Base-by-base conservation (phyloP, 352 stramenopile genomes). In the Phytophthora sansomeana region DNA sequence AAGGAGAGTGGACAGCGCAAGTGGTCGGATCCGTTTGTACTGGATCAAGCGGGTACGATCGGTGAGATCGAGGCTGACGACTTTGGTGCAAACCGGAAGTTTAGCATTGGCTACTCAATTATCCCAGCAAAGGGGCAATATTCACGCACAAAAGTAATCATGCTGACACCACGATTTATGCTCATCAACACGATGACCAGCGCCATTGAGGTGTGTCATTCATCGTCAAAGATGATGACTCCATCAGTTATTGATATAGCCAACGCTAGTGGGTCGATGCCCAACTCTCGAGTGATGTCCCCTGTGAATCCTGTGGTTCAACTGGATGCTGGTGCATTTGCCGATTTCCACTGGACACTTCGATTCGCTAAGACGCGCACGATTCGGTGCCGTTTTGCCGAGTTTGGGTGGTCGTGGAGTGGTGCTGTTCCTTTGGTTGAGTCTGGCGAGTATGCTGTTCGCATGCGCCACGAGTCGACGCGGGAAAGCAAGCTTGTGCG, bases 131-230 rank as follows among this genome's bases (percentile, higher is more conserved):
- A 91, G 49, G 86, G 84, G 7, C 67, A 81, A 38, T 96, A 95
- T 47, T 93, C 89, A 33, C 75, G 89, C 36, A 95, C 89, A 24
- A 95, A 96, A 61, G 87, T 96, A 10, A 89, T 96, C 41, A 96
- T 92, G 80, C 66, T 96, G 38, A 92, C 87, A 16, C 89, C 89
- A 28, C 69, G 89, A 24, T 95, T 93, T 54, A 89, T 96, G 75
- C 70, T 96, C 17, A 80, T 96, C 26, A 96, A 96, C 55, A 81
- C 86, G 6, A 83, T 94, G 68, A 68, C 63, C 24, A 83, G 63
- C 43, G 59, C 83, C 19, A 81, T 95, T 19, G 83, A 93, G 49
- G 81, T 95, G 7, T 95, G 83, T 28, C 87, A 95, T 69, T 95
- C 87, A 14, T 90, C 85, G 11, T 78, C 83, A 7, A 89, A 90